Conservation (phyloP, 768 basidiomycete species). For the Termitomyces sp. region DNA sequence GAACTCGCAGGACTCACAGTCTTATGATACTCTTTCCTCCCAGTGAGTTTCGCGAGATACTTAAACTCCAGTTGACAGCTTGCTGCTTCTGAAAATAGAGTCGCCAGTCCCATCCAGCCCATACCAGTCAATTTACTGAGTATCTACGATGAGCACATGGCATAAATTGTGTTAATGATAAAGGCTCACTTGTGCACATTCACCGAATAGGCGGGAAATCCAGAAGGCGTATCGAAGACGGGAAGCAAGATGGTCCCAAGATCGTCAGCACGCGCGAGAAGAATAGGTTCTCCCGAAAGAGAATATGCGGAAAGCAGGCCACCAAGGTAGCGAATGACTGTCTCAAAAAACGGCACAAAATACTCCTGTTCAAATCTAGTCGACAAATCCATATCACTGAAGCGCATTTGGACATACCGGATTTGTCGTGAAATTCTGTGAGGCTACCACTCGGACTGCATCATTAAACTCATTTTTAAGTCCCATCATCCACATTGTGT, state of each 20-base stretch:
- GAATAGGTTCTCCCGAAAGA: conserved; percentile 55
- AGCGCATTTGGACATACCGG: conserved; percentile 21
- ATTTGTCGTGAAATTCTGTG: conserved; percentile 34
- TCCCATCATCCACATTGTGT: conserved; percentile 79
- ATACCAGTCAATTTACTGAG: conserved; percentile 25
- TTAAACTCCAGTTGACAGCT: conserved; percentile 75
- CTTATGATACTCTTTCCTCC: conserved; percentile 45
- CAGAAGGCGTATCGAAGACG: conserved; percentile 55
- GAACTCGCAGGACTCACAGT: conserved; percentile 17
- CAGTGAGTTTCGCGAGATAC: conserved; percentile 65
- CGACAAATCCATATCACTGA: not conserved
- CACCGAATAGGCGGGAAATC: conserved; percentile 60
- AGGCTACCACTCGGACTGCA: conserved; percentile 44
- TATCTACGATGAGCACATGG: not conserved
- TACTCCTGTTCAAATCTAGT: conserved; percentile 15
- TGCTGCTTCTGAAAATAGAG: conserved; percentile 33
- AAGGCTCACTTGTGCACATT: conserved; percentile 43
- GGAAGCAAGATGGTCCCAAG: conserved; percentile 60
- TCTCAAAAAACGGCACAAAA: conserved; percentile 62
- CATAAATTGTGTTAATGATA: not conserved
- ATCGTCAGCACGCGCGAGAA: conserved; percentile 62
- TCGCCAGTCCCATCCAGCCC: conserved; percentile 24
- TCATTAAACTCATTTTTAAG: conserved; percentile 63
- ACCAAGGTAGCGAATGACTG: conserved; percentile 72
- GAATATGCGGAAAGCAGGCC: conserved; percentile 75